A percentile compares a stretch with the other conserved stretches of the same genome.
phyloP scores from a whole-genome alignment of 2,329 filamentous ascomycete genomes.

The Ophiocordyceps camponoti-rufipedis region DNA sequence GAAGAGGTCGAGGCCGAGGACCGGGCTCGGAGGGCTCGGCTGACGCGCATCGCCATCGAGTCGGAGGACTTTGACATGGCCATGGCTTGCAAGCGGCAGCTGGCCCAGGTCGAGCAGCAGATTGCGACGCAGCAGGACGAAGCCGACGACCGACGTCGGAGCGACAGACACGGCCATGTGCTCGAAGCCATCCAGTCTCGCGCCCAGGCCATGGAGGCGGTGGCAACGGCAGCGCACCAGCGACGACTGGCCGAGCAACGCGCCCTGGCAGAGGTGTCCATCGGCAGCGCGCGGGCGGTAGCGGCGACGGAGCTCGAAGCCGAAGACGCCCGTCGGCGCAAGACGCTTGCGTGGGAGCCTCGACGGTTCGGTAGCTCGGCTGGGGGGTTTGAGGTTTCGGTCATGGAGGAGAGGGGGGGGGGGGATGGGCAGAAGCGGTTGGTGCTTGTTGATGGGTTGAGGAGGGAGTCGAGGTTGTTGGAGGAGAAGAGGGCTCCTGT shows the following conservation, averaged over 20 bases:
- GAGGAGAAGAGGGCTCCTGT: slow-evolving; percentile 24
- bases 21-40: slow-evolving; percentile 27
- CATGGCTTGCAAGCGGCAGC: slow-evolving; percentile 29
- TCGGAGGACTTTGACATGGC: slow-evolving; percentile 28
- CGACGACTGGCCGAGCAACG: slow-evolving; percentile 26
- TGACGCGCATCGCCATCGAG: slow-evolving; percentile 25
- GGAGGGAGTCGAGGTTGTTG: background rate
- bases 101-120: slow-evolving; percentile 30
- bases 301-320: slow-evolving; percentile 27
- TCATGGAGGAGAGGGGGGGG: slow-evolving; percentile 16
- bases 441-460: slow-evolving; percentile 23
- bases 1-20: slow-evolving; percentile 30
- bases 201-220: slow-evolving; percentile 26
- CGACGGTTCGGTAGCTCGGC: slow-evolving; percentile 20
- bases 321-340: slow-evolving; percentile 23
- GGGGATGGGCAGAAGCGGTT: slow-evolving; percentile 25
- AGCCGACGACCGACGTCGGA: slow-evolving; percentile 31
- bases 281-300: slow-evolving; percentile 23
- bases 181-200: slow-evolving; percentile 23
- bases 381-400: slow-evolving; percentile 12
- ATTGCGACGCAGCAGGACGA: slow-evolving; percentile 29
- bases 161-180: slow-evolving; percentile 26
- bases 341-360: slow-evolving; percentile 29
- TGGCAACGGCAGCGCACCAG: slow-evolving; percentile 13
- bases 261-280: slow-evolving; percentile 24